phyloP scores from a whole-genome alignment of 148 eudicot species.

The Chenopodium suecicum region DNA sequence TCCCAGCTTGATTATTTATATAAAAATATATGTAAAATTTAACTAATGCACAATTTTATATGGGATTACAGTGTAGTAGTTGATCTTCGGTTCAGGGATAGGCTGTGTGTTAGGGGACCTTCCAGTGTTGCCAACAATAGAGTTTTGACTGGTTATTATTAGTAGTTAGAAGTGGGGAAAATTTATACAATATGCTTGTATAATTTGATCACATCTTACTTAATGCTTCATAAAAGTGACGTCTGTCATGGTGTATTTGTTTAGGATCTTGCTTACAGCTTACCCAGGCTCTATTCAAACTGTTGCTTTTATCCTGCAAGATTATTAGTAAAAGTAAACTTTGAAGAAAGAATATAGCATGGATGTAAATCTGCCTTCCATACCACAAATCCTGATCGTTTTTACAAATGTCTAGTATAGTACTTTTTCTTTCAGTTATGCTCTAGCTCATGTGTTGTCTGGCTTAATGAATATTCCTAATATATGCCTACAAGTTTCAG shows the following conservation, averaged over 20 bases:
- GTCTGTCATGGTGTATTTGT: neutral
- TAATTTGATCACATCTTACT: no score
- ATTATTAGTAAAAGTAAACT: neutral
- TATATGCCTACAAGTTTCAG: neutral
- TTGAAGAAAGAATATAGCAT: neutral
- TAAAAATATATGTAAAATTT: neutral
- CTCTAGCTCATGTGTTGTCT: neutral
- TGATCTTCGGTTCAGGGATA: neutral
- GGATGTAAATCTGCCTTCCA: neutral
- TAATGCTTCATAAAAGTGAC: neutral
- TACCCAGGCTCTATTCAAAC: neutral
- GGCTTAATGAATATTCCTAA: neutral
- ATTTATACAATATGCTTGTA: no score
- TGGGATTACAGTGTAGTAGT: neutral
- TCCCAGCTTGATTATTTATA: neutral
- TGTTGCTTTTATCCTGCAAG: neutral
- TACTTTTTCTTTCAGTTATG: neutral
- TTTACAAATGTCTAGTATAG: neutral
- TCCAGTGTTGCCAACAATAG: neutral
- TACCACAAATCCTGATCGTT: neutral
- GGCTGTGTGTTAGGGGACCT: neutral
- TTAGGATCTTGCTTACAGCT: slow-evolving; percentile 2
- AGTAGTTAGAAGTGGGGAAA: neutral
- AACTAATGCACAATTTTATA: neutral
- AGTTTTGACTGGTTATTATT: neutral